Percentiles rank a stretch among this genome's conserved stretches.
These are phyloP conservation scores for Juglanconis oblonga DNA, from an alignment of 2,329 filamentous ascomycete genomes.

Conservation along the genomic window DNA sequence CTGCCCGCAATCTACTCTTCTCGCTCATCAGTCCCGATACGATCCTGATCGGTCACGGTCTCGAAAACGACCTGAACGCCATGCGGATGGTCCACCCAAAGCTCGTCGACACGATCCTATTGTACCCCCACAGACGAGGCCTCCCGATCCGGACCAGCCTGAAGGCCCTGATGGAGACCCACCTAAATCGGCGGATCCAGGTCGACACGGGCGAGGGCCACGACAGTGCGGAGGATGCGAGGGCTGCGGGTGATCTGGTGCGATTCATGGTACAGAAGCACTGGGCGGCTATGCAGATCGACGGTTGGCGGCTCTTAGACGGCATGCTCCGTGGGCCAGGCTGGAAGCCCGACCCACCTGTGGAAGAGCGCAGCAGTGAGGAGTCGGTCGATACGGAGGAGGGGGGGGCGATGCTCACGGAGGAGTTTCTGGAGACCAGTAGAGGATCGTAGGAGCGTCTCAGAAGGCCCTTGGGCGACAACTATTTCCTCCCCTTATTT, in stretches of 20 bases:
- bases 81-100: slow-evolving; percentile 80
- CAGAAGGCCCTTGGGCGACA: background rate
- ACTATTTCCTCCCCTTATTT: background rate
- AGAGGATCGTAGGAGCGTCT: background rate
- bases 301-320: slow-evolving; percentile 64
- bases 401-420: slow-evolving; percentile 30
- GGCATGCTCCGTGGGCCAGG: slow-evolving; percentile 29
- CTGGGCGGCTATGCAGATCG: slow-evolving; percentile 64
- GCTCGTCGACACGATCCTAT: slow-evolving; percentile 79
- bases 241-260: slow-evolving; percentile 83
- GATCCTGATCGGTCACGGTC: slow-evolving; percentile 84
- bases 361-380: slow-evolving; percentile 9
- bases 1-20: slow-evolving; percentile 76
- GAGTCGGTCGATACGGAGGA: slow-evolving; percentile 2
- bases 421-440: slow-evolving; percentile 34
- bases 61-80: slow-evolving; percentile 93
- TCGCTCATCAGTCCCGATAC: slow-evolving; percentile 71
- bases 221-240: slow-evolving; percentile 88
- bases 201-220: slow-evolving; percentile 67
- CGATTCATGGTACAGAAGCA: slow-evolving; percentile 65
- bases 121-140: slow-evolving; percentile 76
- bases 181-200: slow-evolving; percentile 77
- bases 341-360: background rate
- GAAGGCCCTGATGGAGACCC: slow-evolving; percentile 67
- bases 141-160: slow-evolving; percentile 76